These are phyloP conservation scores for Apodospora peruviana DNA, from an alignment of 495 filamentous ascomycete species.

Conservation along the genomic window DNA sequence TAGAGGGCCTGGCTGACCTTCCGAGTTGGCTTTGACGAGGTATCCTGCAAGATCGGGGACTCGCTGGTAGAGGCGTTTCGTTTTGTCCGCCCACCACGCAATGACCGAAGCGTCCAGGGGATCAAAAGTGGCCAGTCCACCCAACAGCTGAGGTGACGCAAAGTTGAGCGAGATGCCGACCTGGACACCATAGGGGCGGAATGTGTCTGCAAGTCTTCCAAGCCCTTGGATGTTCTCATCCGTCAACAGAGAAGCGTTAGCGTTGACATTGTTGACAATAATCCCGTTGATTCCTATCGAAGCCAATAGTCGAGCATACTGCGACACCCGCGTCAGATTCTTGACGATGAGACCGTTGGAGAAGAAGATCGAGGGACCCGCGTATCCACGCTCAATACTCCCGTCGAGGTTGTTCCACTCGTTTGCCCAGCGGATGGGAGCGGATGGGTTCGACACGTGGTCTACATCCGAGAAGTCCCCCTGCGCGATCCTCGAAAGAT, in stretches of 20 bases:
- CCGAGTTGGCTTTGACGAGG: slow-evolving; percentile 68
- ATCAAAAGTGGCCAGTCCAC: slow-evolving; percentile 57
- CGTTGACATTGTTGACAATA: slow-evolving; percentile 71
- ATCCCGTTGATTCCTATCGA: slow-evolving; percentile 62
- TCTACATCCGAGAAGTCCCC: slow-evolving; percentile 52
- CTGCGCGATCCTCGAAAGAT: slow-evolving; percentile 58
- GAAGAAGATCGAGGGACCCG: slow-evolving; percentile 67
- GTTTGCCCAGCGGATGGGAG: slow-evolving; percentile 64
- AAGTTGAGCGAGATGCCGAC: slow-evolving; percentile 65
- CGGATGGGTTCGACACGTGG: slow-evolving; percentile 51
- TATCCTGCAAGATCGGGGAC: slow-evolving; percentile 67
- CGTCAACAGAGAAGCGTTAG: slow-evolving; percentile 52
- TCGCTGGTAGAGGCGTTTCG: slow-evolving; percentile 50
- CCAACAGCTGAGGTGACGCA: slow-evolving; percentile 54
- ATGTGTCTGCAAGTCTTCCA: slow-evolving; percentile 54
- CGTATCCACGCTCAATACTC: slow-evolving; percentile 64
- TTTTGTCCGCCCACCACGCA: slow-evolving; percentile 56
- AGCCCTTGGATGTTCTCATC: slow-evolving; percentile 55
- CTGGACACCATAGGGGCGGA: slow-evolving; percentile 63
- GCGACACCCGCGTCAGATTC: slow-evolving; percentile 51
- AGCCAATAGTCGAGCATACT: slow-evolving; percentile 65
- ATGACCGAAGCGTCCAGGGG: slow-evolving; percentile 56
- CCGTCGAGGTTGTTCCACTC: slow-evolving; percentile 73
- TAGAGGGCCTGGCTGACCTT: slow-evolving; percentile 65
- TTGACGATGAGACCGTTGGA: slow-evolving; percentile 44